phyloP scores from a whole-genome alignment of 768 basidiomycete species.

The Mycena rosella region DNA sequence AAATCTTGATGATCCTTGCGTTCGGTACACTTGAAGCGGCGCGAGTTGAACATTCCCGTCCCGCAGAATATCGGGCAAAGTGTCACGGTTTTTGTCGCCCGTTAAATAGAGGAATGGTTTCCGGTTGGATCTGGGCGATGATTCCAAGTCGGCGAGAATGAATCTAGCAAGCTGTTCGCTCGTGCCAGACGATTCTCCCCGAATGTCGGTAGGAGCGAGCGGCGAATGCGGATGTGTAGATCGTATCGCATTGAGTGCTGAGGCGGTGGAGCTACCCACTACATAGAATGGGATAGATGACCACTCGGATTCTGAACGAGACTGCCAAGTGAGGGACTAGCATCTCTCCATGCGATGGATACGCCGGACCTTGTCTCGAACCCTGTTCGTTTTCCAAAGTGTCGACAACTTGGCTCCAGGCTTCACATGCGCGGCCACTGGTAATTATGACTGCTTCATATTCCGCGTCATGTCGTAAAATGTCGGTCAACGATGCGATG shows the following conservation, averaged over 20 bases:
- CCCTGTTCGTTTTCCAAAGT: slow-evolving; percentile 16
- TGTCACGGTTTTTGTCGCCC: slow-evolving; percentile 89
- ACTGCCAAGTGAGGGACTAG: slow-evolving; percentile 7
- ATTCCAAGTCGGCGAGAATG: slow-evolving; percentile 59
- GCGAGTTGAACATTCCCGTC: slow-evolving; percentile 60
- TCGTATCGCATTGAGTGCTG: slow-evolving; percentile 55
- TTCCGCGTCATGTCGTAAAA: slow-evolving; percentile 56
- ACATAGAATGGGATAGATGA: slow-evolving; percentile 77
- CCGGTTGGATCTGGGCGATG: slow-evolving; percentile 21
- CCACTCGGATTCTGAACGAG: slow-evolving; percentile 59
- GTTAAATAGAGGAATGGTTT: slow-evolving; percentile 76
- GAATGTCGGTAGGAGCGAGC: slow-evolving; percentile 47
- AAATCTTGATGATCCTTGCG: slow-evolving; percentile 68
- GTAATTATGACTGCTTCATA: slow-evolving; percentile 81
- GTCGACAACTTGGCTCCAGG: slow-evolving; percentile 67
- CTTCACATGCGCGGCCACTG: slow-evolving; percentile 82
- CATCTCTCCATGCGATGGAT: slow-evolving; percentile 1
- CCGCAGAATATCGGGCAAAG: slow-evolving; percentile 63
- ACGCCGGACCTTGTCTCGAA: slow-evolving; percentile 5
- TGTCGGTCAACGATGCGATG: slow-evolving; percentile 54
- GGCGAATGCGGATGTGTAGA: slow-evolving; percentile 41
- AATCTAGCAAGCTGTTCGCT: slow-evolving; percentile 75
- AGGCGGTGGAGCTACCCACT: slow-evolving; percentile 77
- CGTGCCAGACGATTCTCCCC: slow-evolving; percentile 70
- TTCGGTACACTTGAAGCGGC: slow-evolving; percentile 77